Evolutionary conservation across 2,329 filamentous ascomycete species (phyloP).

Genomic region (Pseudogymnoascus sp.): DNA sequence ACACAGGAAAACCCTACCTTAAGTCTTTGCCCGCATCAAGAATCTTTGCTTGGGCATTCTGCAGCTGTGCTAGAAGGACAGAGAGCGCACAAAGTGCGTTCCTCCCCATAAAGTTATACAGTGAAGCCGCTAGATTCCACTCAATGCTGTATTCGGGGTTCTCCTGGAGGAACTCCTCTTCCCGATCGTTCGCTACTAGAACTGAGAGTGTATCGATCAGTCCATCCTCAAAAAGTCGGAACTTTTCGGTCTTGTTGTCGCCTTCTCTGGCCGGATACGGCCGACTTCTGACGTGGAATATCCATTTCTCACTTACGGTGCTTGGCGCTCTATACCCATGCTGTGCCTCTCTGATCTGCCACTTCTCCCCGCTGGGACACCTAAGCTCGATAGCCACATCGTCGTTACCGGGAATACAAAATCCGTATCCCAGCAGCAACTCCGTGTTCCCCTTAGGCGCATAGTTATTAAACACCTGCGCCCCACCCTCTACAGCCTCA

Average conservation of each 20-base stretch:
- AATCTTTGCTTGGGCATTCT: background rate
- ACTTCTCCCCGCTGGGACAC: background rate
- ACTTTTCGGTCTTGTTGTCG: background rate
- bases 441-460: constrained; percentile 65
- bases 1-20: background rate
- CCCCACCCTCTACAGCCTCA: constrained; percentile 40
- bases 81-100: background rate
- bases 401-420: constrained; percentile 42
- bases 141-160: constrained; percentile 8
- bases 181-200: constrained; percentile 8
- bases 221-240: background rate
- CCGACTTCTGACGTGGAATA: background rate
- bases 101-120: background rate
- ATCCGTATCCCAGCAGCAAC: constrained; percentile 54
- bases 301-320: background rate
- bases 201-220: constrained; percentile 3
- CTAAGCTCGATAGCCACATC: constrained; percentile 7
- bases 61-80: background rate
- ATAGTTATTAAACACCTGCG: constrained; percentile 60
- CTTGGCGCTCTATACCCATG: background rate
- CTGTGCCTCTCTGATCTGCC: background rate
- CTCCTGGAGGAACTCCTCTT: constrained; percentile 8
- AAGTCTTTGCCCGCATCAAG: background rate
- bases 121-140: background rate
- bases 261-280: background rate